Percentiles rank a stretch among this genome's conserved stretches.
Evolutionary conservation across 345 rosid species (phyloP).

Genomic region (Eucalyptus curtisii): DNA sequence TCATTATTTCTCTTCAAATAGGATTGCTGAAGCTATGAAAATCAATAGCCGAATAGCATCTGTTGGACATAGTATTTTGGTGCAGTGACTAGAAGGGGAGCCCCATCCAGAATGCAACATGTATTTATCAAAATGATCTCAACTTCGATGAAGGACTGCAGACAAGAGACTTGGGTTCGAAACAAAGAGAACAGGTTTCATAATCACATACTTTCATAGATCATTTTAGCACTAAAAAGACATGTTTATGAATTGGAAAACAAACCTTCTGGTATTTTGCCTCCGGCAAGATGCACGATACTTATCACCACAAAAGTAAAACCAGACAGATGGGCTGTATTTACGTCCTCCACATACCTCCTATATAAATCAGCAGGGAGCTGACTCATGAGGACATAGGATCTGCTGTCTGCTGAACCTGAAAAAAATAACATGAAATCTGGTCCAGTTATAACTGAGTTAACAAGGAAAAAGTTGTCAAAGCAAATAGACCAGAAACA

Average conservation of each 20-base stretch:
- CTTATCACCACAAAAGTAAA: slow-evolving; percentile 67
- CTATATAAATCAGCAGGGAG: slow-evolving; percentile 52
- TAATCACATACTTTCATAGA: neutral
- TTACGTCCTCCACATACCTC: slow-evolving; percentile 56
- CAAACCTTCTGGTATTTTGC: slow-evolving; percentile 74
- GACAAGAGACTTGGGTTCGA: neutral
- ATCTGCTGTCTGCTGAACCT: slow-evolving; percentile 58
- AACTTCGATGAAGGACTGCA: neutral
- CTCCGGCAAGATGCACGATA: slow-evolving; percentile 76
- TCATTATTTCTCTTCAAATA: neutral
- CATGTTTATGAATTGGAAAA: neutral
- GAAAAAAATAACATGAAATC: neutral
- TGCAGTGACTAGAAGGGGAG: neutral
- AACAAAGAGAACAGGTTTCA: neutral
- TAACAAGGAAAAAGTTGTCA: neutral
- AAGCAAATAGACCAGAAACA: neutral
- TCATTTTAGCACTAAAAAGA: neutral
- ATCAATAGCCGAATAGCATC: neutral
- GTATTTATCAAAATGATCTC: neutral
- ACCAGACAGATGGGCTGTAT: slow-evolving; percentile 44
- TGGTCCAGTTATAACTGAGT: neutral
- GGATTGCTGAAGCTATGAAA: neutral
- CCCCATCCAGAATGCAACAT: neutral
- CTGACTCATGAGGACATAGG: slow-evolving; percentile 68
- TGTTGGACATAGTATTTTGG: neutral